Conservation (phyloP, 306 rosid species). For the Sphenostylis stenocarpa region DNA sequence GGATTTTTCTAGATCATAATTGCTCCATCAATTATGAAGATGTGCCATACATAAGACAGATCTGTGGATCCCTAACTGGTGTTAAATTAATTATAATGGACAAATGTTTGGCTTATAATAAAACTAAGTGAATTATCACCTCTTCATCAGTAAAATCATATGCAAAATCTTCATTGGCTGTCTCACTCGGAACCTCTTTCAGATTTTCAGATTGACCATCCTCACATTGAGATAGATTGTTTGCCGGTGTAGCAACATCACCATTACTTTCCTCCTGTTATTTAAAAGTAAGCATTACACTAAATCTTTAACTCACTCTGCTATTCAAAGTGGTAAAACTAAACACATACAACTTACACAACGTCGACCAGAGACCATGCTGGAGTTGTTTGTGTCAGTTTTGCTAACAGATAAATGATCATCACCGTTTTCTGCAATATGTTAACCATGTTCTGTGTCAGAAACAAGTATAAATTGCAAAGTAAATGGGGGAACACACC, state of each 20-base stretch:
- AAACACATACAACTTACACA: conserved; percentile 99
- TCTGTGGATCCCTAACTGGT: background rate
- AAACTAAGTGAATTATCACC: conserved; percentile 43
- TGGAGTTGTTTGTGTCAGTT: conserved; percentile 40
- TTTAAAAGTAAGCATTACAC: conserved; percentile 45
- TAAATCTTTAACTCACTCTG: conserved; percentile 47
- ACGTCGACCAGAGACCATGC: conserved; percentile 67
- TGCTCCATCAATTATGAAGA: background rate
- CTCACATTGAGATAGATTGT: conserved; percentile 41
- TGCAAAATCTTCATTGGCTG: conserved; percentile 35
- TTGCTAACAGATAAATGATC: conserved; percentile 30
- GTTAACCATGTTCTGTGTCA: conserved; percentile 32
- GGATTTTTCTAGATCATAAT: background rate
- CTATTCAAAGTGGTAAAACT: conserved; percentile 48
- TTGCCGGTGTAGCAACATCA: conserved; percentile 35
- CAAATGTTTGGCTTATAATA: background rate
- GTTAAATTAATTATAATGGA: background rate
- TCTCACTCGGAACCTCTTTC: conserved; percentile 38
- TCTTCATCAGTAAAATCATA: conserved; percentile 83
- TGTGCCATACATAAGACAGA: background rate
- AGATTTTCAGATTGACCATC: conserved; percentile 42
- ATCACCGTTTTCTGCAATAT: conserved; percentile 52
- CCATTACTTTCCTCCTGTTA: conserved; percentile 65
- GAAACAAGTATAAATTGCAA: conserved; percentile 32
- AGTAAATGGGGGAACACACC: conserved; percentile 27